phyloP scores from a whole-genome alignment of 306 rosid genomes.

The Ammopiptanthus mongolicus region DNA sequence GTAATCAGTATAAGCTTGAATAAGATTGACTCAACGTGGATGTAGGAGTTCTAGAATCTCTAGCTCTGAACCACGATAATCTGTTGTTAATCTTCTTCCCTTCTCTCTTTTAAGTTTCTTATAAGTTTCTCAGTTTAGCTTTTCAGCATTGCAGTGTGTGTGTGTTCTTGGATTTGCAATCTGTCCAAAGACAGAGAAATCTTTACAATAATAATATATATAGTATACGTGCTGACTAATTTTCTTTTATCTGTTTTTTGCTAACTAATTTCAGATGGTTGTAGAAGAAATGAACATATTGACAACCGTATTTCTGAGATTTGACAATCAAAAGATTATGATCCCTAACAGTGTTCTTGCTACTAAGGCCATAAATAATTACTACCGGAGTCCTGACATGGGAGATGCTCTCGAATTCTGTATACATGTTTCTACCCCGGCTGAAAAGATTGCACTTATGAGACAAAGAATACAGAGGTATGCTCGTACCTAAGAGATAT shows the following conservation, averaged over 20 bases:
- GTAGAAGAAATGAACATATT: conserved; percentile 98
- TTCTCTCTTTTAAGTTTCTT: too few relatives aligned
- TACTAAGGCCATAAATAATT: conserved; percentile 62
- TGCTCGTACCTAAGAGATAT: not conserved
- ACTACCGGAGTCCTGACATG: conserved; percentile 91
- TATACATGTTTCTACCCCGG: conserved; percentile 67
- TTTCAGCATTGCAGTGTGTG: too few relatives aligned
- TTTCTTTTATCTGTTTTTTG: not conserved
- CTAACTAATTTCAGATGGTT: conserved; percentile 59
- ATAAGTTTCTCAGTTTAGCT: too few relatives aligned
- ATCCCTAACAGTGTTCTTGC: conserved; percentile 75
- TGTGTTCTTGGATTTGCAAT: too few relatives aligned
- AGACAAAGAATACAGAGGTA: conserved; percentile 69
- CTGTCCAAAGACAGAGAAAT: too few relatives aligned
- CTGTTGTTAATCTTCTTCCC: too few relatives aligned
- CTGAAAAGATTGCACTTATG: conserved; percentile 54
- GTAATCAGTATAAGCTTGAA: too few relatives aligned
- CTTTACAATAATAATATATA: too few relatives aligned
- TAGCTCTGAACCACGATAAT: too few relatives aligned
- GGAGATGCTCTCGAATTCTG: conserved; percentile 71
- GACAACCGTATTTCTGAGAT: conserved; percentile 75
- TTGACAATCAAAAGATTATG: conserved; percentile 54
- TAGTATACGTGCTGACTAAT: conserved; percentile 4
- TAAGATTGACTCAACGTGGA: too few relatives aligned
- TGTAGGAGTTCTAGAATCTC: too few relatives aligned